Evolutionary conservation across 495 filamentous ascomycete genomes (phyloP), one percentile per base, ranked within the genome.

Genomic region (Tuber indicum): DNA sequence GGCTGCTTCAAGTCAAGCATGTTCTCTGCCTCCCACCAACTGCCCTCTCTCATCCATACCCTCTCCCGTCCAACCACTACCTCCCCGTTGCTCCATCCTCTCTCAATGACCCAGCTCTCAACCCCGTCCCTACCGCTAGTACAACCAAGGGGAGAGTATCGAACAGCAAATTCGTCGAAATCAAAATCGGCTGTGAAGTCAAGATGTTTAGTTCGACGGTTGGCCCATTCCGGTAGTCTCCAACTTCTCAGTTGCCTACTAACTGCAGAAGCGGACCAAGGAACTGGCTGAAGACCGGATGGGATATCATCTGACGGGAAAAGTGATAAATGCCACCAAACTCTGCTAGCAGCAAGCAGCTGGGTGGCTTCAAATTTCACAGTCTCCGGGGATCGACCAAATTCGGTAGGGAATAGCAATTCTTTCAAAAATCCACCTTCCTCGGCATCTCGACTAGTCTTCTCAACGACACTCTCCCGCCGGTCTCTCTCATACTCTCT

Each of bases 111-210:
- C 96, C 96, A 99, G 84, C 89, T 97, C 79, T 98, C 93, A 72
- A 98, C 93, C 72, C 96, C 96, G 81, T 99, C 96, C 69, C 90
- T 88, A 72, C 96, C 96, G 81, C 96, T 94, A 77, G 91, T 88
- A 83, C 96, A 99, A 26, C 96, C 96, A 14, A 99, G 88, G 17
- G 89, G 87, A 41, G 90, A 86, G 83, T 97, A 99, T 39, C 96
- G 89, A 81, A 87, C 88, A 43, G 89, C 88, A 82, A 99, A 99
- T 83, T 99, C 96, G 62, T 98, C 93, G 23, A 94, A 84, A 81
- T 99, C 96, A 81, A 98, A 99, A 81, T 99, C 96, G 17, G 93
- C 93, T 0, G 96, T 99, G 84, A 97, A 98, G 84, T 98, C 96
- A n/a, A 98, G 89, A 77, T 92, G 89, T 84, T 93, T 95, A 79